Percentiles rank a stretch among this genome's conserved stretches.
phyloP scores from a whole-genome alignment of 257 asterid genomes.

The Solanum medicagineum region DNA sequence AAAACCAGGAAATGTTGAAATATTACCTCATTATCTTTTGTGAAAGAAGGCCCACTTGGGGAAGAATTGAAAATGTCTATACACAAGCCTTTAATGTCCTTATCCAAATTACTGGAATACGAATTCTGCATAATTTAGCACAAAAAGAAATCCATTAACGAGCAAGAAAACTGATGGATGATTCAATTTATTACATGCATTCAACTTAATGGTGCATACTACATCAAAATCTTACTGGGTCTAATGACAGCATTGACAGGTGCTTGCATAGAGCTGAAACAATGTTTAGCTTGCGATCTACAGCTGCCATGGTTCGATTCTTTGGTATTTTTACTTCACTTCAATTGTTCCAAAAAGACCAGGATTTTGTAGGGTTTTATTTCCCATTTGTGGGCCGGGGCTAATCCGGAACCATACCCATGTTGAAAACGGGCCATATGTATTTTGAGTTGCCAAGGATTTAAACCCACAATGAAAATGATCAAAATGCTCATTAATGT shows the following conservation, averaged over 20 bases:
- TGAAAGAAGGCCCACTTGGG: constrained; percentile 14
- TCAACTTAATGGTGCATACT: neutral
- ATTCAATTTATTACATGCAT: neutral
- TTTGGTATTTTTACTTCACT: neutral
- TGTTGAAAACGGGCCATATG: neutral
- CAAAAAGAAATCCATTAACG: neutral
- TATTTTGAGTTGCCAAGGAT: neutral
- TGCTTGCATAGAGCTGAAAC: constrained; percentile 46
- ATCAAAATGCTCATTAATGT: neutral
- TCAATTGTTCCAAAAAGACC: neutral
- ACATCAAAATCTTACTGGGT: constrained; percentile 28
- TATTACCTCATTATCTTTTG: constrained; percentile 39
- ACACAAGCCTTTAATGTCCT: constrained; percentile 39
- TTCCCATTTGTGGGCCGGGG: neutral
- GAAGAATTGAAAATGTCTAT: constrained; percentile 33
- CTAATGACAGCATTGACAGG: constrained; percentile 32
- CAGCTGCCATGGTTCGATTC: constrained; percentile 32
- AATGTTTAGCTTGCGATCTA: constrained; percentile 20
- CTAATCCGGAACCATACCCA: neutral
- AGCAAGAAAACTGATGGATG: neutral
- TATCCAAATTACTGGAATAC: constrained; percentile 14
- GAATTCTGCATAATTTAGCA: constrained; percentile 24
- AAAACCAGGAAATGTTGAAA: neutral
- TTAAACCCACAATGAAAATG: neutral
- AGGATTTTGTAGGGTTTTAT: constrained; percentile 10